Percentiles rank a stretch among this genome's conserved stretches.
Conservation (phyloP, 1,284 basidiomycete genomes). For the Papiliotrema terrestris region DNA sequence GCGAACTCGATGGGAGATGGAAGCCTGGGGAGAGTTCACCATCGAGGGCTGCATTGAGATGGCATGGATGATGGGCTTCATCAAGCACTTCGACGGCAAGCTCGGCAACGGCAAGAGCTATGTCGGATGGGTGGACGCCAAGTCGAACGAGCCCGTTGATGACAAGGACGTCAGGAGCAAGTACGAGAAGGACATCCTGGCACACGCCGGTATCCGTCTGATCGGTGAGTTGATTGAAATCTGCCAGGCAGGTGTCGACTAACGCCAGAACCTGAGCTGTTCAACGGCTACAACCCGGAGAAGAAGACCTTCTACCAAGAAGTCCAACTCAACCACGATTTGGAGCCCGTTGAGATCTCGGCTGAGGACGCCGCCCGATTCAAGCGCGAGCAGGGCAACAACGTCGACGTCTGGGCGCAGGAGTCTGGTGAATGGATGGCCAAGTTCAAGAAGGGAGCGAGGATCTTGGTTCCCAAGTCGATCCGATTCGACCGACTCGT, state of each 20-base stretch:
- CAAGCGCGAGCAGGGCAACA: constrained; percentile 94
- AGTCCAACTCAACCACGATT: constrained; percentile 91
- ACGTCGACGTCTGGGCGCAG: constrained; percentile 89
- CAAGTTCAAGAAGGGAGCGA: constrained; percentile 97
- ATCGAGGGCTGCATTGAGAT: constrained; percentile 98
- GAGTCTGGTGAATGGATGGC: constrained; percentile 92
- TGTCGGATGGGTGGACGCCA: constrained; percentile 96
- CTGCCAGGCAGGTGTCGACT: background rate
- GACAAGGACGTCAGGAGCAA: constrained; percentile 93
- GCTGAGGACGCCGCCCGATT: constrained; percentile 89
- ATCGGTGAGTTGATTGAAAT: constrained; percentile 63
- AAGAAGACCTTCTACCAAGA: constrained; percentile 97
- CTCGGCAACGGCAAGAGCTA: constrained; percentile 87
- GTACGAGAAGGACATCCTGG: constrained; percentile 91
- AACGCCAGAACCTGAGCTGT: constrained; percentile 83
- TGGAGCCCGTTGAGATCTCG: constrained; percentile 92
- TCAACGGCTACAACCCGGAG: constrained; percentile 95
- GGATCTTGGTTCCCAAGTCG: constrained; percentile 89
- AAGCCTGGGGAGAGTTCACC: constrained; percentile 86
- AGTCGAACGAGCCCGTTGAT: constrained; percentile 93
- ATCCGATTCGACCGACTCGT: constrained; percentile 92
- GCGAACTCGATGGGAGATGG: constrained; percentile 99
- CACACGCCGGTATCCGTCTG: constrained; percentile 89
- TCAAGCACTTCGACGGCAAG: constrained; percentile 97
- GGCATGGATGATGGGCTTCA: constrained; percentile 98